phyloP scores from a whole-genome alignment of 148 eudicot species.

The Fallopia convolvulus region DNA sequence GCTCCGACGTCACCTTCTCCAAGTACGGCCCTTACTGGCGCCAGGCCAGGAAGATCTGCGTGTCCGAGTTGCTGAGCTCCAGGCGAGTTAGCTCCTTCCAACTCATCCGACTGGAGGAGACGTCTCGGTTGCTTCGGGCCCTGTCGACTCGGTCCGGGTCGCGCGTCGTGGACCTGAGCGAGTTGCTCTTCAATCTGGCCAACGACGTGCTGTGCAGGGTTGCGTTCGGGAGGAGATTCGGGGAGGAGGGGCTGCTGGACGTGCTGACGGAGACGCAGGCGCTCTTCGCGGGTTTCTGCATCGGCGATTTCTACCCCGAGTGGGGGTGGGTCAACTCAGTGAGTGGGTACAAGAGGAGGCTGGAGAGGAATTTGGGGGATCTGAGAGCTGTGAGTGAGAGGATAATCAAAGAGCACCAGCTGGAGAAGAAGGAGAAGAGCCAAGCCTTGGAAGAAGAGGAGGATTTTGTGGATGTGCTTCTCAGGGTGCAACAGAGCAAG shows the following conservation, averaged over 20 bases:
- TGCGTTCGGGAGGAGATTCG: constrained; percentile 51
- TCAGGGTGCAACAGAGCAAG: constrained; percentile 30
- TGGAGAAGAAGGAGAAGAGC: not conserved
- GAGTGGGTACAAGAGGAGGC: constrained; percentile 33
- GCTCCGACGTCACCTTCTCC: constrained; percentile 52
- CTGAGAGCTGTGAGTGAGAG: constrained; percentile 38
- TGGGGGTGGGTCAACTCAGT: constrained; percentile 37
- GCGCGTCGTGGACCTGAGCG: constrained; percentile 21
- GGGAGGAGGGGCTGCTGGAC: constrained; percentile 19
- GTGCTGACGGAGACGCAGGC: constrained; percentile 41
- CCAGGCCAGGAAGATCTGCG: constrained; percentile 45
- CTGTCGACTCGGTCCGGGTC: constrained; percentile 13
- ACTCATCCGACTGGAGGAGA: constrained; percentile 33
- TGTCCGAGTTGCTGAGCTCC: constrained; percentile 38
- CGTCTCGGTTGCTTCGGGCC: constrained; percentile 19
- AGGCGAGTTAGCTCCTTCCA: constrained; percentile 43
- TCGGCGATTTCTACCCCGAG: constrained; percentile 43
- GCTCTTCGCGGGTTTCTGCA: constrained; percentile 41
- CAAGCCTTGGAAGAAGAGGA: not conserved
- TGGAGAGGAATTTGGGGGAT: constrained; percentile 34
- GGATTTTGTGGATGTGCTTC: constrained; percentile 57
- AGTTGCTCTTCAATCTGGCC: constrained; percentile 33
- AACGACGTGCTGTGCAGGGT: constrained; percentile 43
- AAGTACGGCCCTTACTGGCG: constrained; percentile 60
- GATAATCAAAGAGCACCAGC: constrained; percentile 33